Base-by-base conservation (phyloP, 108 stramenopile species). In the Epipyxis sp. region DNA sequence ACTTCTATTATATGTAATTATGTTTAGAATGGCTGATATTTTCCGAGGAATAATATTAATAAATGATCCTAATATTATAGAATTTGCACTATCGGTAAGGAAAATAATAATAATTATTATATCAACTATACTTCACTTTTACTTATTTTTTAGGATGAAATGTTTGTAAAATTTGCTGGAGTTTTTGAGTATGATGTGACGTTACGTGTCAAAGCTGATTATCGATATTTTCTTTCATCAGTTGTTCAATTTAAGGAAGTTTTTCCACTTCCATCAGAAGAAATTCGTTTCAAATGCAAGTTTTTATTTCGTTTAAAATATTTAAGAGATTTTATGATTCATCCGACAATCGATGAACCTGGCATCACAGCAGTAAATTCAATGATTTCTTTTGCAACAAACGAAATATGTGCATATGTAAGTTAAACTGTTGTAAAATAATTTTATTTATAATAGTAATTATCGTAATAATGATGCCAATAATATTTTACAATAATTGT, bases 31-130 rank as follows among this genome's bases (percentile, higher is more conserved):
- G 20, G 71, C 71, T 10, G 71, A 74, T 34, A 39, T 74, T 32
- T 6, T 74, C n/a, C 44, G 71, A 6, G 32, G 35, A 3, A 74
- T 74, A 16, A 42, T 74, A 42, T 32, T 46, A 32, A 10, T 74
- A 42, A 74, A 74, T 37, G 71, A 74, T 37, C 44, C 71, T 10
- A 46, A 13, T 29, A 27, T 74, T 34, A 74, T 74, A 10, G 71
- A 74, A 34, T 57, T 30, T 37, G 25, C 43, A 29, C 71, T 74
- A 6, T 74, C 71, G 32, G 65, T 67, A 42, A 6, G 65, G 6
- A 13, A 13, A n/a, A n/a, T n/a, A n/a, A n/a, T n/a, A n/a, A n/a
- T n/a, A 57, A 57, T 57, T n/a, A 57, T n/a, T n/a, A 57, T n/a
- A n/a, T 57, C 54, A n/a, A n/a, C 54, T 57, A n/a, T 57, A n/a